A percentile compares a stretch with the other conserved stretches of the same genome.
Conservation (phyloP, 768 basidiomycete genomes). For the Pleurotus giganteus region DNA sequence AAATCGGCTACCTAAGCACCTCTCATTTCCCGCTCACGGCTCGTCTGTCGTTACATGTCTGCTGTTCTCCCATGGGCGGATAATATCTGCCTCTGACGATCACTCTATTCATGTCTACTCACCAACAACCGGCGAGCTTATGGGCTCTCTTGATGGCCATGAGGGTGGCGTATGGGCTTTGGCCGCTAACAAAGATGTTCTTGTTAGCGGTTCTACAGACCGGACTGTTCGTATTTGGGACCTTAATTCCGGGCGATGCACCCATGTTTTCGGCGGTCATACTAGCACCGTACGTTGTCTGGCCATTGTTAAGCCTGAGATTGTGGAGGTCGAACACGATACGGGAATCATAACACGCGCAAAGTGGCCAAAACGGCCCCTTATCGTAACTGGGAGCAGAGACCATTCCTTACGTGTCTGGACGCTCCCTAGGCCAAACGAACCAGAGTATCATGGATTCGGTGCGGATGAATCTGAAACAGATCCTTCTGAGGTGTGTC, state of each 20-base stretch:
- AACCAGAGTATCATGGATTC: constrained; percentile 71
- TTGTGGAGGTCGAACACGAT: constrained; percentile 71
- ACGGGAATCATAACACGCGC: constrained; percentile 61
- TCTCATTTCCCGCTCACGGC: constrained; percentile 86
- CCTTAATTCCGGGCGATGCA: constrained; percentile 73
- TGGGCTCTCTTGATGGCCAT: constrained; percentile 81
- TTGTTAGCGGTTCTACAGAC: constrained; percentile 92
- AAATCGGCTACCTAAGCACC: constrained; percentile 68
- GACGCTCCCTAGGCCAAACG: constrained; percentile 57
- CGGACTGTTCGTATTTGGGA: constrained; percentile 94
- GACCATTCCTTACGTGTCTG: constrained; percentile 67
- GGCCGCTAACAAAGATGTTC: constrained; percentile 81
- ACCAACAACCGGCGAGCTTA: constrained; percentile 74
- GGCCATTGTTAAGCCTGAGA: constrained; percentile 92
- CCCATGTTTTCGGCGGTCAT: constrained; percentile 94
- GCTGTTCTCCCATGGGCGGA: constrained; percentile 89
- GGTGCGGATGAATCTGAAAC: constrained; percentile 59
- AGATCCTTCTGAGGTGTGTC: constrained; percentile 47
- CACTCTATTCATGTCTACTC: constrained; percentile 95
- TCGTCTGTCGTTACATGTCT: constrained; percentile 93
- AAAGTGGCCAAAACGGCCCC: constrained; percentile 64
- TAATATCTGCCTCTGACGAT: constrained; percentile 97
- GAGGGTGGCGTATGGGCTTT: constrained; percentile 97
- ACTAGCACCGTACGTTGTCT: constrained; percentile 95
- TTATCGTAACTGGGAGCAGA: constrained; percentile 74